Evolutionary conservation across 2,329 filamentous ascomycete species (phyloP).

Genomic region (Aureobasidium sp.): DNA sequence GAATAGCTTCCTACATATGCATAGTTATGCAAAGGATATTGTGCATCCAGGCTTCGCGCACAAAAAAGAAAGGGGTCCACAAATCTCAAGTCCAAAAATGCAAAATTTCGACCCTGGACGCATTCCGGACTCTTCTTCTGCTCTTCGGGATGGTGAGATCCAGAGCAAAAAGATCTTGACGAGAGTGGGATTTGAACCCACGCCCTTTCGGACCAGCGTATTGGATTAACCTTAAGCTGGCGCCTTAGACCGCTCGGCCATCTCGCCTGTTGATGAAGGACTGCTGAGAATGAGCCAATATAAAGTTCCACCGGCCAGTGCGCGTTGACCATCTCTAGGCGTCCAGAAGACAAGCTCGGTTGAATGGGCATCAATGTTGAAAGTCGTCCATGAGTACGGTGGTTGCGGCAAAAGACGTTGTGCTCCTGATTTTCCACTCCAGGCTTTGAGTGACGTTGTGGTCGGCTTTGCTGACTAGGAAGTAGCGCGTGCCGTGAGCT

Average conservation of each 20-base stretch:
- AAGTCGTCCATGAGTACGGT: no score
- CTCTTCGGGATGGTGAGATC: background rate
- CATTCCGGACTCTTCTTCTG: background rate
- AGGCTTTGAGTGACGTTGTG: no score
- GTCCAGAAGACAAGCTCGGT: no score
- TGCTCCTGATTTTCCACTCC: no score
- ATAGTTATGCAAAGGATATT: background rate
- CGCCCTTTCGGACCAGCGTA: slow-evolving; percentile 7
- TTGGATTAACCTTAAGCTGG: slow-evolving; percentile 7
- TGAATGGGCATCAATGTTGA: no score
- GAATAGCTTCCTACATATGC: background rate
- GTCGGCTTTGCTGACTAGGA: no score
- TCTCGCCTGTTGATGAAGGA: background rate
- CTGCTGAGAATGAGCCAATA: no score
- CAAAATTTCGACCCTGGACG: background rate
- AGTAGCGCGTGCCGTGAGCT: no score
- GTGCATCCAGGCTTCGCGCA: background rate
- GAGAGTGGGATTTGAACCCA: slow-evolving; percentile 9
- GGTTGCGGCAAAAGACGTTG: no score
- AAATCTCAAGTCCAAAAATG: background rate
- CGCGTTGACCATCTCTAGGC: no score
- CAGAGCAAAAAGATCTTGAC: background rate
- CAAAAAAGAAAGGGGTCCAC: background rate
- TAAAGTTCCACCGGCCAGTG: no score
- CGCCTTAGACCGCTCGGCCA: slow-evolving; percentile 14